phyloP scores from a whole-genome alignment of 768 basidiomycete species.

The Rhodosporidiobolus sp. region DNA sequence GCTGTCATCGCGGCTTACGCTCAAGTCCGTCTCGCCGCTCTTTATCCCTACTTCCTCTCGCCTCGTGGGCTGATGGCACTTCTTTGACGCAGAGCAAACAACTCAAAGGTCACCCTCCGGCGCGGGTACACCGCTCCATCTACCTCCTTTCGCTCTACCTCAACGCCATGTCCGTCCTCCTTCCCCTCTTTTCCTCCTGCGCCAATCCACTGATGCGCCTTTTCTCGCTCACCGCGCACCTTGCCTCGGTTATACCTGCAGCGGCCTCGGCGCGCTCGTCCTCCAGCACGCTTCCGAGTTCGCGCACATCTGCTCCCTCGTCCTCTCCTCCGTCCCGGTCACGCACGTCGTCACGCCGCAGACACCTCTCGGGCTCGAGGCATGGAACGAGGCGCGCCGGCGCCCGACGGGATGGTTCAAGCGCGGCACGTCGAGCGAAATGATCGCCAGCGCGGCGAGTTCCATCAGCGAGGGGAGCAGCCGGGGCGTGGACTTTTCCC shows the following conservation, averaged over 20 bases:
- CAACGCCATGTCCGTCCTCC: too few species aligned
- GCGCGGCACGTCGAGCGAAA: neutral
- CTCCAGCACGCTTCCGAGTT: neutral
- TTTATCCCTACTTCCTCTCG: too few species aligned
- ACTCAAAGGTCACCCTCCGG: too few species aligned
- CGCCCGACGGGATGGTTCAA: neutral
- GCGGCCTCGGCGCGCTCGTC: neutral
- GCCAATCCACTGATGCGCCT: too few species aligned
- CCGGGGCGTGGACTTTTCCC: neutral
- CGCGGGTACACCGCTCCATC: too few species aligned
- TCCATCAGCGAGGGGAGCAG: neutral
- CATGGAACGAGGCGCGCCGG: neutral
- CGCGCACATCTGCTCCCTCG: neutral
- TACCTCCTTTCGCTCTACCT: too few species aligned
- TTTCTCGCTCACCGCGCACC: too few species aligned
- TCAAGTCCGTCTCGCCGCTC: too few species aligned
- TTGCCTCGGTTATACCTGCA: neutral
- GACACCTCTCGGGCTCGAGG: neutral
- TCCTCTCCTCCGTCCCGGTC: neutral
- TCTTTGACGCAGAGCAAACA: too few species aligned
- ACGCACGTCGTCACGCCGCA: neutral
- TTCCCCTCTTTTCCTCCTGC: too few species aligned
- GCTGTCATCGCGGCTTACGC: too few species aligned
- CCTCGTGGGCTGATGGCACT: too few species aligned
- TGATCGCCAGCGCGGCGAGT: neutral